phyloP scores from a whole-genome alignment of 2,329 filamentous ascomycete species.

The Alternaria sp. region DNA sequence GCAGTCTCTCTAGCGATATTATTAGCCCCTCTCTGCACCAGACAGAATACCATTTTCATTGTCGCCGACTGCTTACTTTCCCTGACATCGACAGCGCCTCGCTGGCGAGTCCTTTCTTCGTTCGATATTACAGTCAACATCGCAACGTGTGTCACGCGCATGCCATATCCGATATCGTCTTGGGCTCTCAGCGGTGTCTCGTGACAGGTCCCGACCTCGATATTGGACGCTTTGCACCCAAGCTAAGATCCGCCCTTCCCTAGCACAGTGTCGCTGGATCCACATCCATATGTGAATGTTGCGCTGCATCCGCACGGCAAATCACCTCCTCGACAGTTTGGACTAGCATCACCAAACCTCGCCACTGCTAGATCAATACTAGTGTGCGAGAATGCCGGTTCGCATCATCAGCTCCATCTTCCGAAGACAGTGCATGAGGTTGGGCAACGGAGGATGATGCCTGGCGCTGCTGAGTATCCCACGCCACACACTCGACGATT shows the following conservation, averaged over 20 bases:
- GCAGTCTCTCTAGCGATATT: slow-evolving; percentile 26
- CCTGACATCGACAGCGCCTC: slow-evolving; percentile 1
- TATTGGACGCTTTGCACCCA: slow-evolving; percentile 18
- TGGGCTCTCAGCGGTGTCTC: slow-evolving; percentile 27
- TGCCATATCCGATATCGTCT: slow-evolving; percentile 15
- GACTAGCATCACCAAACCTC: slow-evolving; percentile 6
- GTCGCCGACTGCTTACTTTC: slow-evolving; percentile 18
- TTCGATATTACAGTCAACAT: slow-evolving; percentile 9
- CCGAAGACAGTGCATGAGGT: slow-evolving; percentile 38
- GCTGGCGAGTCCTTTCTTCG: background rate
- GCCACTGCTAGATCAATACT: slow-evolving; percentile 6
- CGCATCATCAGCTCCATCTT: slow-evolving; percentile 24
- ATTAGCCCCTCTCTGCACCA: slow-evolving; percentile 32
- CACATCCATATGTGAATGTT: slow-evolving; percentile 21
- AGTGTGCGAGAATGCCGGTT: slow-evolving; percentile 41
- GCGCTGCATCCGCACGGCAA: slow-evolving; percentile 24
- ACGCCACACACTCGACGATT: slow-evolving; percentile 18
- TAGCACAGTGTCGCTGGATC: slow-evolving; percentile 20
- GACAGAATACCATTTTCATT: slow-evolving; percentile 6
- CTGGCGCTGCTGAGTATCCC: slow-evolving; percentile 19
- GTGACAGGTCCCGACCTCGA: slow-evolving; percentile 25
- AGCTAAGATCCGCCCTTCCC: slow-evolving; percentile 13
- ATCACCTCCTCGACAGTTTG: slow-evolving; percentile 1
- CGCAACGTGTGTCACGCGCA: slow-evolving; percentile 15
- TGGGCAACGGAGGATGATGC: slow-evolving; percentile 44